phyloP scores from a whole-genome alignment of 805 yeast species.

The Zygoascus ofunaensis region DNA sequence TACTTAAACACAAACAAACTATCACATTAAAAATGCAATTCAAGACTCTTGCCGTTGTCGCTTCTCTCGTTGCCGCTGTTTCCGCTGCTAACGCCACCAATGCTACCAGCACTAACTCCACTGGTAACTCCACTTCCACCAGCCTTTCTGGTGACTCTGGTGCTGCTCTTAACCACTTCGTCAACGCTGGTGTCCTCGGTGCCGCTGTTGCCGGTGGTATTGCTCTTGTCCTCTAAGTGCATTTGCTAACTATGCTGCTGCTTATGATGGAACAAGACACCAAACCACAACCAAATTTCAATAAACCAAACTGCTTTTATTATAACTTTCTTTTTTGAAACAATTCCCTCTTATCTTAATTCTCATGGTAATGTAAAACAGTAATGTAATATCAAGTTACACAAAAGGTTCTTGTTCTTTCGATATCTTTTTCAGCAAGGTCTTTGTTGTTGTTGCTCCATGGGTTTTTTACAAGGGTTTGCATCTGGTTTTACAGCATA shows the following conservation, averaged over 20 bases:
- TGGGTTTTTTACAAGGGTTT: neutral
- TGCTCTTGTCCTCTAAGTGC: conserved; percentile 29
- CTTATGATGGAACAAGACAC: too few relatives aligned
- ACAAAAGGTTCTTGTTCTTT: too few relatives aligned
- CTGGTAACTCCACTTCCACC: conserved; percentile 20
- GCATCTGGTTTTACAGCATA: neutral
- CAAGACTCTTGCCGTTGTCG: conserved; percentile 21
- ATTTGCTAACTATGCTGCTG: neutral
- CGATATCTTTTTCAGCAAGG: neutral
- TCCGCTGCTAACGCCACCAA: conserved; percentile 20
- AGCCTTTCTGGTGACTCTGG: conserved; percentile 21
- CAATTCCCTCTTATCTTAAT: too few relatives aligned
- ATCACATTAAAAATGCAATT: conserved; percentile 23
- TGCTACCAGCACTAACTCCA: conserved; percentile 15
- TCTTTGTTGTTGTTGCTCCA: neutral
- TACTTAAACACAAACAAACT: neutral
- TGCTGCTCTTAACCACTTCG: conserved; percentile 25
- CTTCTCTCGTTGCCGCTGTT: conserved; percentile 23
- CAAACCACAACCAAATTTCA: too few relatives aligned
- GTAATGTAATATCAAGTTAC: neutral
- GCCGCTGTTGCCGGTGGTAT: conserved; percentile 34
- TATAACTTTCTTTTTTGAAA: too few relatives aligned
- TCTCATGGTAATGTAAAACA: neutral
- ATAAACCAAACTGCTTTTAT: neutral
- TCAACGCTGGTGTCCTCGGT: conserved; percentile 32